Base-by-base conservation (phyloP, 768 basidiomycete species). In the Trametes punicea region DNA sequence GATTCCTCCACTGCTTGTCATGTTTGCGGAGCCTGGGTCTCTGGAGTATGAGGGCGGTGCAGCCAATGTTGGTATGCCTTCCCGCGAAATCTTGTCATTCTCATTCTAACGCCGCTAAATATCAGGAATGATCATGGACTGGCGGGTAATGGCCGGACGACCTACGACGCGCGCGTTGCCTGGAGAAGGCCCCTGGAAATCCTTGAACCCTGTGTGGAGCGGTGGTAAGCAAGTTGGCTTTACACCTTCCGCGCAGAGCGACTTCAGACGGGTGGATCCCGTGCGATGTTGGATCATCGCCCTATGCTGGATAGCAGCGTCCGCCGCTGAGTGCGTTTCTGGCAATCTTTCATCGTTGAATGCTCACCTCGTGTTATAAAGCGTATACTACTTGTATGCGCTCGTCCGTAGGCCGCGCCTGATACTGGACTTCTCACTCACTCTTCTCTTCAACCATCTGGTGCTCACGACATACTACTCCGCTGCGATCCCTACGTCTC, bases 401-500 rank as follows among this genome's bases (percentile, higher is more conserved):
- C 78, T 99, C 66, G 79, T 99, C 69, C 87, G 93, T 44, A 82
- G 92, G 44, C 97, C 97, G 33, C 90, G 96, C 20, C 81, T 96
- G 64, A 88, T 98, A 66, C 86, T 99, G 63, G 97, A 99, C 74
- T 97, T 97, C 72, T 79, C 92, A 8, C 70, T 96, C 57, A 98
- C 97, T 0, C 81, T 98, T 45, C 73, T 90, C 45, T 90, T 96
- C 78, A 90, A 87, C 68, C 97, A 99, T 71, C 75, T 96, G 55
- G 87, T 98, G 52, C 75, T 98, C 58, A 96, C 97, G 51, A 94
- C 92, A 33, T 98, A 98, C 73, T 93, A 93, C 70, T 83, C 92
- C 2, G 82, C 84, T 11, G 78, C 83, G 13, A 71, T 88, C 66
- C 97, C 97, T 6, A 90, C 90, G 0, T 95, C 93, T 1, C 68